Percentiles rank a stretch among this genome's conserved stretches.
phyloP scores from a whole-genome alignment of 225 moss, liverwort and hornwort species.

The Asterella californica region DNA sequence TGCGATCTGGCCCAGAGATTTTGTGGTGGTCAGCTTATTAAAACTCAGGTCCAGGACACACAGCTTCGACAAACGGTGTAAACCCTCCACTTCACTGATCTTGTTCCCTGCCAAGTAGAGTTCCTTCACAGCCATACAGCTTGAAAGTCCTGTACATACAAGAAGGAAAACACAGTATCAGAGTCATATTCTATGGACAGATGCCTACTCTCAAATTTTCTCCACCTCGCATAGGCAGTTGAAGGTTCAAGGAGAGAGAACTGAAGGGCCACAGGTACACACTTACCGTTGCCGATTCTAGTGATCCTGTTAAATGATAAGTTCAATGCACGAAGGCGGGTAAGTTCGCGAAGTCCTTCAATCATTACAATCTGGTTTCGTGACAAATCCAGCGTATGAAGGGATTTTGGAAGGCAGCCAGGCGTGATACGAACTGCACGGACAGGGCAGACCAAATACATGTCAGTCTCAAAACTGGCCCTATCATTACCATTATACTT shows the following conservation, averaged over 20 bases:
- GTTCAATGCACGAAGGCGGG: constrained; percentile 73
- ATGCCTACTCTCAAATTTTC: too few species aligned
- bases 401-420: constrained; percentile 72
- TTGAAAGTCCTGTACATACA: constrained; percentile 57
- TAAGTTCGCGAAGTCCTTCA: constrained; percentile 81
- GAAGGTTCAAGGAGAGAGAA: not conserved
- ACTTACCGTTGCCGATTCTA: constrained; percentile 90
- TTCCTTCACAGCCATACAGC: constrained; percentile 75
- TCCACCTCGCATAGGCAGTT: not conserved
- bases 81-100: constrained; percentile 90
- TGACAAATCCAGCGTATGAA: constrained; percentile 82
- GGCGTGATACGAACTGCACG: constrained; percentile 75
- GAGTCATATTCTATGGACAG: not conserved
- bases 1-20: constrained; percentile 73
- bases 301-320: constrained; percentile 76
- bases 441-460: constrained; percentile 2
- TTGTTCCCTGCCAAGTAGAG: constrained; percentile 80
- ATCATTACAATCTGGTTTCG: constrained; percentile 73
- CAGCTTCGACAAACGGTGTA: constrained; percentile 77
- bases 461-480: not conserved
- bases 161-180: not conserved
- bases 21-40: constrained; percentile 69
- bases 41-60: constrained; percentile 76
- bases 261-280: not conserved
- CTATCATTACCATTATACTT: too few species aligned